Percentiles rank a stretch among this genome's conserved stretches.
Evolutionary conservation across 225 moss, liverwort and hornwort species (phyloP).

Genomic region (Marchantia polymorpha): DNA sequence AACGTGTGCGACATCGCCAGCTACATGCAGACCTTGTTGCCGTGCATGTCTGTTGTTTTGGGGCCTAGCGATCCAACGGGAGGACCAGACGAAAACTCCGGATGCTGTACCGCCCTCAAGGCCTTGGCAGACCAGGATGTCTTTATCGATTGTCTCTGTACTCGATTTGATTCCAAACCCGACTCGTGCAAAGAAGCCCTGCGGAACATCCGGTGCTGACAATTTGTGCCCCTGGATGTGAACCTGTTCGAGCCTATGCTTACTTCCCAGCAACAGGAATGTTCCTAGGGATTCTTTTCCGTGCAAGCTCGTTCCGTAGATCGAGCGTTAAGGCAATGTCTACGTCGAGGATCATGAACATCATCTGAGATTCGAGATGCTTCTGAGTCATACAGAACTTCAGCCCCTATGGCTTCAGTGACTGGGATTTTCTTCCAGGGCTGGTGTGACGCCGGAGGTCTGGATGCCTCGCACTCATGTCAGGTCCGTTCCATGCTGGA

Average conservation of each 20-base stretch:
- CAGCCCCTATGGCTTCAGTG: no score
- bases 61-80: not conserved
- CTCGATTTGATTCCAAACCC: conserved; percentile 7
- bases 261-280: no score
- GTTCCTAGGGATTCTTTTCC: no score
- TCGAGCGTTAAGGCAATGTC: no score
- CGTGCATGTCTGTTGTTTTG: conserved; percentile 7
- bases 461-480: not conserved
- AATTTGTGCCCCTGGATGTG: no score
- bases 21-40: conserved; percentile 6
- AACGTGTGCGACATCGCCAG: conserved; percentile 7
- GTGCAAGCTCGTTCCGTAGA: no score
- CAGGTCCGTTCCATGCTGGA: not conserved
- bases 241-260: no score
- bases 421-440: not conserved
- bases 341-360: no score
- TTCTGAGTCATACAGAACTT: no score
- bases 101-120: conserved; percentile 16
- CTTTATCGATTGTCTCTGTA: conserved; percentile 11
- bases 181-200: conserved; percentile 12
- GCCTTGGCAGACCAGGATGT: not conserved
- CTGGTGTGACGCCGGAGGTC: not conserved
- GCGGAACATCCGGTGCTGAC: conserved; percentile 14
- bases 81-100: not conserved
- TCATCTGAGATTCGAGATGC: no score